Conservation (phyloP, 257 asterid species). For the Capsicum chinense region DNA sequence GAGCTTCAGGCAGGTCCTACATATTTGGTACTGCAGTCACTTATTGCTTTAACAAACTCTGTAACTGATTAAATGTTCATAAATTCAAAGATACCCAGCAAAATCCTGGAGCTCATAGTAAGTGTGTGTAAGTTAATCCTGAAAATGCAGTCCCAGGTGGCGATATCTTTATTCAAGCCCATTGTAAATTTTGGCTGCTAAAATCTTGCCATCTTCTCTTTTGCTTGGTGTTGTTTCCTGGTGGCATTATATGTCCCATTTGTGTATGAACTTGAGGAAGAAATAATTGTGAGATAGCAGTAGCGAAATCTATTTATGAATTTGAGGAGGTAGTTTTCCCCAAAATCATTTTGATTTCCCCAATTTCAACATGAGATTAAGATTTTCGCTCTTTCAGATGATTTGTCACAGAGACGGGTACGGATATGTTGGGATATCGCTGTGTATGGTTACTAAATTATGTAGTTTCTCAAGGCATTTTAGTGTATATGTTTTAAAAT, state of each 20-base stretch:
- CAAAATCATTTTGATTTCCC: background rate
- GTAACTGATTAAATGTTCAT: background rate
- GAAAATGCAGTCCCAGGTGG: background rate
- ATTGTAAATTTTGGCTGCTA: conserved; percentile 15
- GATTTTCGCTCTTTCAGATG: no score
- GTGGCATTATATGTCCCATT: background rate
- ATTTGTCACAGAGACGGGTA: background rate
- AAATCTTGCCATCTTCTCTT: background rate
- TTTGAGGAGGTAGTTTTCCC: background rate
- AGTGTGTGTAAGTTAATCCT: background rate
- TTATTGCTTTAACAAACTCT: background rate
- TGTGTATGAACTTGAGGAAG: background rate
- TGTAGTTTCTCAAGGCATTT: no score
- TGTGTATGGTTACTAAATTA: no score
- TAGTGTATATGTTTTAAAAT: no score
- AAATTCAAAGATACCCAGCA: background rate
- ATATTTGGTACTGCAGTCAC: background rate
- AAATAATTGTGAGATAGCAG: background rate
- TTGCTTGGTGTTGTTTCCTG: background rate
- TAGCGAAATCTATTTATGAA: background rate
- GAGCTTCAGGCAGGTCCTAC: conserved; percentile 15
- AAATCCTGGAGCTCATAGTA: background rate
- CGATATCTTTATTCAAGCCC: background rate
- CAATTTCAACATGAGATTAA: background rate
- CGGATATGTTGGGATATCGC: no score